Conservation (phyloP, 345 rosid genomes). For the Excoecaria cochinchinensis region DNA sequence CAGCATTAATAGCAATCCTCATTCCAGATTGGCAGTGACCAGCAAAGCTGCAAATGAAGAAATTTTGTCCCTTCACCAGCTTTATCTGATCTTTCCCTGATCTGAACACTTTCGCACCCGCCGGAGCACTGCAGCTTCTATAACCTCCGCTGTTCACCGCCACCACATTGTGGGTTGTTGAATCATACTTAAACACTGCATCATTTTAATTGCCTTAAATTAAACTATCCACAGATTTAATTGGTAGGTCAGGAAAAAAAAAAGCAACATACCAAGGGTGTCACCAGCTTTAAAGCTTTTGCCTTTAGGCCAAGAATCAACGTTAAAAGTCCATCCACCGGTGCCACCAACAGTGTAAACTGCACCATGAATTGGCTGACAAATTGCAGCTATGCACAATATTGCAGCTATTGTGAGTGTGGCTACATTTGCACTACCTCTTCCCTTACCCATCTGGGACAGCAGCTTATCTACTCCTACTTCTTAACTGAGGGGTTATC, state of each 20-base stretch:
- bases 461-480: background rate
- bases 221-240: too few species aligned
- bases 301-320: constrained; percentile 44
- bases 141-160: constrained; percentile 38
- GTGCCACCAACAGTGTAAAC: constrained; percentile 45
- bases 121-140: constrained; percentile 36
- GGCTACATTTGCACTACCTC: constrained; percentile 41
- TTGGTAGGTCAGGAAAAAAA: background rate
- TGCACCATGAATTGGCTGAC: constrained; percentile 30
- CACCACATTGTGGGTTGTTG: constrained; percentile 45
- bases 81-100: constrained; percentile 47
- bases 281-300: constrained; percentile 56
- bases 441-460: constrained; percentile 38
- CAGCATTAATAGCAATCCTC: constrained; percentile 51
- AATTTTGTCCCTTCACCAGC: constrained; percentile 47
- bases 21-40: constrained; percentile 50
- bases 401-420: background rate
- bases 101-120: constrained; percentile 30
- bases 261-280: constrained; percentile 33
- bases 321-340: constrained; percentile 44
- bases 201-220: background rate
- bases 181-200: constrained; percentile 49
- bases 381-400: constrained; percentile 19
- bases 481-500: background rate
- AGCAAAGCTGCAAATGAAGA: constrained; percentile 47